A percentile compares a stretch with the other conserved stretches of the same genome.
Evolutionary conservation across 495 filamentous ascomycete genomes (phyloP).

Genomic region (Talaromyces nanjingensis): DNA sequence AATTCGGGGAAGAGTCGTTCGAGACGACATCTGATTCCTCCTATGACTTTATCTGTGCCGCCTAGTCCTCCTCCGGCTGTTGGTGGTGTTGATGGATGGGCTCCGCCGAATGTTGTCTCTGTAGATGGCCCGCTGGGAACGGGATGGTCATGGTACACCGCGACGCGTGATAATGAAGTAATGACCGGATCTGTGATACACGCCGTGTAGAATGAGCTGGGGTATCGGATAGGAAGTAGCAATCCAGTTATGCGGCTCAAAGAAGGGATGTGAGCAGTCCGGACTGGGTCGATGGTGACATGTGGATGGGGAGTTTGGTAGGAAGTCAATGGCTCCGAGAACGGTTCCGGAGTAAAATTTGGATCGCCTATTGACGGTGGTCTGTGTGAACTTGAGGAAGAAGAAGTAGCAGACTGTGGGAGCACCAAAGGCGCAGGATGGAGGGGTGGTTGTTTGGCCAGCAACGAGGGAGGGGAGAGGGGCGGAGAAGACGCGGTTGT

Average conservation of each 20-base stretch:
- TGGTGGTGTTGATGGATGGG: not conserved
- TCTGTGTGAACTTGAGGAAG: constrained; percentile 12
- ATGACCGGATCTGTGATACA: constrained; percentile 60
- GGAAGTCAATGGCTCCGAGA: constrained; percentile 23
- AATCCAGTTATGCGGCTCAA: constrained; percentile 76
- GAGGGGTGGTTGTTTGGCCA: constrained; percentile 22
- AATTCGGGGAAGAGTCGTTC: constrained; percentile 39
- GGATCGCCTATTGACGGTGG: constrained; percentile 21
- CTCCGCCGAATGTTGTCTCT: constrained; percentile 8
- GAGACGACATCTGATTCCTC: constrained; percentile 76
- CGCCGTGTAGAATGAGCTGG: constrained; percentile 76
- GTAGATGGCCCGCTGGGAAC: constrained; percentile 28
- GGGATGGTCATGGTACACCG: constrained; percentile 55
- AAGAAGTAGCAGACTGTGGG: constrained; percentile 13
- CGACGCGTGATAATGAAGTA: constrained; percentile 69
- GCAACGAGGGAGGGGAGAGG: constrained; percentile 17
- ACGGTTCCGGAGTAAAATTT: constrained; percentile 26
- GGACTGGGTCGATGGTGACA: constrained; percentile 51
- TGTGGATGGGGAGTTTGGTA: constrained; percentile 32
- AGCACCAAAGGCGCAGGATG: constrained; percentile 23
- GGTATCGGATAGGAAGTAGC: constrained; percentile 82
- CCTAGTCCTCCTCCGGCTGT: constrained; percentile 14
- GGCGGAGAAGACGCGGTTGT: constrained; percentile 20
- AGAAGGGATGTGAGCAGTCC: constrained; percentile 57
- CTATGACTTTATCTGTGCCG: constrained; percentile 57